Evolutionary conservation across 2,329 filamentous ascomycete species (phyloP).

Genomic region (Monosporascus sp.): DNA sequence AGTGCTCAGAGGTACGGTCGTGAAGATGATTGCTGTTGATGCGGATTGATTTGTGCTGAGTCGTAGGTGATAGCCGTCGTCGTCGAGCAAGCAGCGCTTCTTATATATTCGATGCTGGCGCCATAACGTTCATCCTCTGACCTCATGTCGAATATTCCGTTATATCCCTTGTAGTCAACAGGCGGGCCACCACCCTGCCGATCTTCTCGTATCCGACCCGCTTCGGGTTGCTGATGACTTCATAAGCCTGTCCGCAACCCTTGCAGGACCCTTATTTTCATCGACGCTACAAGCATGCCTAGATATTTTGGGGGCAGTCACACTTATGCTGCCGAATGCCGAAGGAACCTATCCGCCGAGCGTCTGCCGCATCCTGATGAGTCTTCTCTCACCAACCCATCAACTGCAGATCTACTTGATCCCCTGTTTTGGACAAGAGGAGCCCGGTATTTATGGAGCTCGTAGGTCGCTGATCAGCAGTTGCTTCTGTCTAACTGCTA

Average conservation of each 20-base stretch:
- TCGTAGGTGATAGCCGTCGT: not conserved
- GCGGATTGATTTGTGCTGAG: not conserved
- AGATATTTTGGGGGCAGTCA: too few relatives aligned
- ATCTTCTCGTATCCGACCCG: slow-evolving; percentile 7
- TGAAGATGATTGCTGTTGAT: not conserved
- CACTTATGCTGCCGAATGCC: too few relatives aligned
- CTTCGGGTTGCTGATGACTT: not conserved
- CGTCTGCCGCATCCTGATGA: too few relatives aligned
- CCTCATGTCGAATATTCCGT: not conserved
- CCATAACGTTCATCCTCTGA: not conserved
- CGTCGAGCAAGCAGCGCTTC: not conserved
- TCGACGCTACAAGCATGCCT: not conserved
- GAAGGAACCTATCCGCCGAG: too few relatives aligned
- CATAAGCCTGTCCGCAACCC: not conserved
- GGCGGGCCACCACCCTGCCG: not conserved
- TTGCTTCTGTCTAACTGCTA: too few relatives aligned
- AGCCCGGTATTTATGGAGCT: too few relatives aligned
- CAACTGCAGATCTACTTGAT: too few relatives aligned
- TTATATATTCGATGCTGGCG: not conserved
- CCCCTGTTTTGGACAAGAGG: too few relatives aligned
- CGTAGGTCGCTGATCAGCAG: too few relatives aligned
- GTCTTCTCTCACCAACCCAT: too few relatives aligned
- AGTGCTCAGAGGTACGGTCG: not conserved
- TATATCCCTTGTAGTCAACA: not conserved
- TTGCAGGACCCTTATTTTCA: not conserved